Conservation (phyloP, 768 basidiomycete genomes). For the Clitopilus hobsonii region DNA sequence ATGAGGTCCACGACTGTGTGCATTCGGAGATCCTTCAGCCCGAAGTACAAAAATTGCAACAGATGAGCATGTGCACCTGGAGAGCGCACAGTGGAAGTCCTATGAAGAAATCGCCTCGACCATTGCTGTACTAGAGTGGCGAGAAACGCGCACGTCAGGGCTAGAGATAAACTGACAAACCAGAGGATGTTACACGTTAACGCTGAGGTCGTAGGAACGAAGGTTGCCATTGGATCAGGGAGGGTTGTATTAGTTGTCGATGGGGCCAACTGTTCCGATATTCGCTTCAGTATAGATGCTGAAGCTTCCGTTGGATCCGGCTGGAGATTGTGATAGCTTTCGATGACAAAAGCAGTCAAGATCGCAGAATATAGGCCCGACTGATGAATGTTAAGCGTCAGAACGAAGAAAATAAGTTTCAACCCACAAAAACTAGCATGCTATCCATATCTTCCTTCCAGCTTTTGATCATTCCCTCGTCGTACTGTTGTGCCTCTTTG, state of each 20-base stretch:
- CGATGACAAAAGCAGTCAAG: neutral
- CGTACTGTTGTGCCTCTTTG: neutral
- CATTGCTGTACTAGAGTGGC: constrained; percentile 18
- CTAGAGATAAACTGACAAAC: constrained; percentile 20
- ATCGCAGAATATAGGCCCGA: neutral
- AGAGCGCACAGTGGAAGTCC: neutral
- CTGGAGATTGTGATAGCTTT: neutral
- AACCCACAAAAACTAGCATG: neutral
- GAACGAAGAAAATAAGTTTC: neutral
- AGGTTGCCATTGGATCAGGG: neutral
- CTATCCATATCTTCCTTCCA: neutral
- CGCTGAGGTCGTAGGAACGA: neutral
- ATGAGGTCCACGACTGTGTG: neutral
- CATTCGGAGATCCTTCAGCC: neutral
- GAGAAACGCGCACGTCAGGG: constrained; percentile 20
- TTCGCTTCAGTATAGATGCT: constrained; percentile 4
- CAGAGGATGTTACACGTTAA: constrained; percentile 19
- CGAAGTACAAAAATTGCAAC: neutral
- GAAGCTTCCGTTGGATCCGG: neutral
- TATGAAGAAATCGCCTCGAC: neutral
- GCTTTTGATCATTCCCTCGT: neutral
- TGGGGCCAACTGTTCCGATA: neutral
- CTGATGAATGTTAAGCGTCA: neutral
- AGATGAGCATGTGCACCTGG: neutral
- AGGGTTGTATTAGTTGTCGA: neutral